Percentiles rank a stretch among this genome's conserved stretches.
Evolutionary conservation across 2,329 filamentous ascomycete species (phyloP).

Genomic region (Cordyceps farinosa): DNA sequence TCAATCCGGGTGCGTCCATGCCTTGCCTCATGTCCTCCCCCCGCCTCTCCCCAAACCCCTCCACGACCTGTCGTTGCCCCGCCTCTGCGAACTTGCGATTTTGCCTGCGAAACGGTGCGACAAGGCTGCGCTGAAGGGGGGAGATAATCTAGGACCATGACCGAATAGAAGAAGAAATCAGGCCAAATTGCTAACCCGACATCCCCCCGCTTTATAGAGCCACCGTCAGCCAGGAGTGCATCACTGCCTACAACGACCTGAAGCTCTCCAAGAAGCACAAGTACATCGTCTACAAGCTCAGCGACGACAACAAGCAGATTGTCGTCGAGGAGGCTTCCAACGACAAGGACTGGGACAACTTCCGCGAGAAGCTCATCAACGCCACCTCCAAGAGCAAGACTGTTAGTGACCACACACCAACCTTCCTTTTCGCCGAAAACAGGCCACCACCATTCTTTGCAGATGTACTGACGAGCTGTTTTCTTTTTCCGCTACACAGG

Average conservation of each 20-base stretch:
- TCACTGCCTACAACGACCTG: constrained; percentile 70
- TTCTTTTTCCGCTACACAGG: constrained; percentile 35
- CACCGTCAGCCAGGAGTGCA: constrained; percentile 68
- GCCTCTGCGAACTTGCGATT: constrained; percentile 12
- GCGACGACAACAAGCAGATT: constrained; percentile 77
- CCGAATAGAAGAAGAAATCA: neutral
- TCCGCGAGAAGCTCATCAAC: constrained; percentile 72
- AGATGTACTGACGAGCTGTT: neutral
- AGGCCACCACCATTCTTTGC: neutral
- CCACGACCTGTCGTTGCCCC: constrained; percentile 10
- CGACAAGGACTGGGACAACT: constrained; percentile 64
- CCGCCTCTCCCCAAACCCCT: constrained; percentile 15
- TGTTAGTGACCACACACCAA: constrained; percentile 41
- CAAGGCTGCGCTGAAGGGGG: neutral
- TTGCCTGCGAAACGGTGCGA: constrained; percentile 3
- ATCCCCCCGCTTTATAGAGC: constrained; percentile 49
- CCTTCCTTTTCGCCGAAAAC: neutral
- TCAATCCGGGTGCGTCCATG: constrained; percentile 63
- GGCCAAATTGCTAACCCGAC: neutral
- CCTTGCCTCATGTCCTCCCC: constrained; percentile 19
- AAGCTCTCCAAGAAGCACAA: constrained; percentile 80
- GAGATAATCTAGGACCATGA: too few species aligned
- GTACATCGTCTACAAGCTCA: constrained; percentile 86
- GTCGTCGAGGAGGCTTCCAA: constrained; percentile 71
- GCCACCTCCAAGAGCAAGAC: constrained; percentile 69